Conservation (phyloP, 1,139 yeast genomes). For the Candida mesenterica region DNA sequence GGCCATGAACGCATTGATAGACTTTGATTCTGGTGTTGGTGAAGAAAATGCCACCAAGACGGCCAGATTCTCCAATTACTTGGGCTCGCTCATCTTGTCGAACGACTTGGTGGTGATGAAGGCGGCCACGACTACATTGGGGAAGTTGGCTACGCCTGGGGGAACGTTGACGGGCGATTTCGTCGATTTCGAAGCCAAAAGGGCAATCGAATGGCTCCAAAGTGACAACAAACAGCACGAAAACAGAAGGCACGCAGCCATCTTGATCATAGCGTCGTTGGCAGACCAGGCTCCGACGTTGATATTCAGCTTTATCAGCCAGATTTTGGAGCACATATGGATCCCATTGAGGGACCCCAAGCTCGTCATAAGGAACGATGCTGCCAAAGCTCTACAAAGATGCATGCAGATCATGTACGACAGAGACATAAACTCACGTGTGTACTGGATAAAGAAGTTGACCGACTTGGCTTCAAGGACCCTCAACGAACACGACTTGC, state of each 20-base stretch:
- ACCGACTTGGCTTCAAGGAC: conserved; percentile 56
- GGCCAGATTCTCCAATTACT: conserved; percentile 84
- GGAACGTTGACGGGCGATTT: conserved; percentile 88
- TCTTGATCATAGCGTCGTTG: conserved; percentile 75
- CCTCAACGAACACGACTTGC: conserved; percentile 25
- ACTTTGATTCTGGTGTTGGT: conserved; percentile 61
- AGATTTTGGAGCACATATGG: conserved; percentile 84
- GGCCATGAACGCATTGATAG: conserved; percentile 85
- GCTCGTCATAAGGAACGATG: conserved; percentile 71
- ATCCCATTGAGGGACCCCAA: conserved; percentile 80
- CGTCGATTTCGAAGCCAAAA: conserved; percentile 87
- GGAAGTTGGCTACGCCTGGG: conserved; percentile 85
- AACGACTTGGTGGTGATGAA: conserved; percentile 83
- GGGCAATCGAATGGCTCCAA: conserved; percentile 89
- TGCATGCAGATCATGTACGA: conserved; percentile 78
- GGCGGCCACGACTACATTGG: conserved; percentile 82
- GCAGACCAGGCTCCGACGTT: conserved; percentile 88
- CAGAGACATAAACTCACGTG: conserved; percentile 69
- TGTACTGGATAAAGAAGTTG: conserved; percentile 71
- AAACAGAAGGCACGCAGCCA: conserved; percentile 85
- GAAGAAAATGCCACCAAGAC: conserved; percentile 88
- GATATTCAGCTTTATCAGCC: conserved; percentile 73
- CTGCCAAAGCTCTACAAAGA: conserved; percentile 76
- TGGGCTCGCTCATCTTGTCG: conserved; percentile 77
- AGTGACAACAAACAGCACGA: conserved; percentile 75